Evolutionary conservation across 2,329 filamentous ascomycete species (phyloP).

Genomic region (Hypoxylon sp.): DNA sequence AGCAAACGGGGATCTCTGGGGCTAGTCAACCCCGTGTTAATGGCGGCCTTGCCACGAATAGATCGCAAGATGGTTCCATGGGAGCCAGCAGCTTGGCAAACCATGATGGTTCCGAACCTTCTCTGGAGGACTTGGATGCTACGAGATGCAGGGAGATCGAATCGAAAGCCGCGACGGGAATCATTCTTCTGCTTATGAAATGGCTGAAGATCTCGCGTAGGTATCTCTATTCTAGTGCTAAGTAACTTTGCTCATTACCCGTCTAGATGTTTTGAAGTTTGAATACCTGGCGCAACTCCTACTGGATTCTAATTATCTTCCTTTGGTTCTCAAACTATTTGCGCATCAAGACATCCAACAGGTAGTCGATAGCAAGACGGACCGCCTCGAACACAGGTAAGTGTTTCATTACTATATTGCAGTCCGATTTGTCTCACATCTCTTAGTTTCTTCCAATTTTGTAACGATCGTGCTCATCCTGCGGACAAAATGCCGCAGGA

Average conservation of each 20-base stretch:
- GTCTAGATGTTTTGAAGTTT: conserved; percentile 88
- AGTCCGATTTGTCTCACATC: conserved; percentile 41
- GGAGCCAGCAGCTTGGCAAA: conserved; percentile 52
- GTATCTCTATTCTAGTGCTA: conserved; percentile 53
- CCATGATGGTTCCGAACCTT: conserved; percentile 61
- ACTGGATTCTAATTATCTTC: conserved; percentile 94
- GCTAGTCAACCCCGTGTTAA: conserved; percentile 58
- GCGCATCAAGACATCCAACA: conserved; percentile 95
- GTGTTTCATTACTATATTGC: conserved; percentile 42
- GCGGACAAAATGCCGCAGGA: conserved; percentile 49
- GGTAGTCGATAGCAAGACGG: conserved; percentile 86
- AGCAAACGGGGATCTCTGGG: conserved; percentile 59
- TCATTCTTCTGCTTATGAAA: conserved; percentile 88
- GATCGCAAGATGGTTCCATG: conserved; percentile 51
- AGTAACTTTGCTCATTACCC: conserved; percentile 36
- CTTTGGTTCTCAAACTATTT: conserved; percentile 91
- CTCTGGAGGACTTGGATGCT: conserved; percentile 83
- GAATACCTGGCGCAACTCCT: conserved; percentile 95
- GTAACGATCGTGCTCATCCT: conserved; percentile 64
- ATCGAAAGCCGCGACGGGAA: conserved; percentile 91
- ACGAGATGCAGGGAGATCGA: conserved; percentile 87
- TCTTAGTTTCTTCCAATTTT: conserved; percentile 89
- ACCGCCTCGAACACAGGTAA: conserved; percentile 84
- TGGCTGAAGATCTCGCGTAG: conserved; percentile 96
- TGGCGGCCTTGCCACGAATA: conserved; percentile 54